Conservation (phyloP, 495 filamentous ascomycete genomes). For the Mytilinidion resinicola region DNA sequence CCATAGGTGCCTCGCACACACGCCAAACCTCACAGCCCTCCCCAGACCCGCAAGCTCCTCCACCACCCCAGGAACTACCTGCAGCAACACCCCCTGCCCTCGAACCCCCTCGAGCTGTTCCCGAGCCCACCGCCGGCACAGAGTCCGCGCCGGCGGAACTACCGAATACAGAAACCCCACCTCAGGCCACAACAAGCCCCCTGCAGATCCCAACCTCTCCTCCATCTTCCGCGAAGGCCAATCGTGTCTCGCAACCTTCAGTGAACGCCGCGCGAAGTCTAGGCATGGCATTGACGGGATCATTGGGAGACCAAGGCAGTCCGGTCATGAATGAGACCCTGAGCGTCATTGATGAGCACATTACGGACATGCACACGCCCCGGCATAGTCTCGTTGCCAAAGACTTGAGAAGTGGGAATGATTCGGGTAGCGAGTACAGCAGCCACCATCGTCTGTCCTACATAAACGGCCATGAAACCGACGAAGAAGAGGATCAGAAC, state of each 20-base stretch:
- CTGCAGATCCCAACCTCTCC: constrained; percentile 16
- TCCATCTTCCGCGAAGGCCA: constrained; percentile 1
- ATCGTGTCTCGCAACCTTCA: constrained; percentile 9
- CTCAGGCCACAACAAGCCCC: constrained; percentile 8
- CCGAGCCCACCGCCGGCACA: neutral
- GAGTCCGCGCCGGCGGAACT: neutral
- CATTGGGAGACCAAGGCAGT: constrained; percentile 37
- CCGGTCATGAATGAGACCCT: constrained; percentile 95
- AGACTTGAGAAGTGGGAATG: constrained; percentile 53
- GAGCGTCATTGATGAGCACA: constrained; percentile 97
- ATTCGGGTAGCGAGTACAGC: constrained; percentile 87
- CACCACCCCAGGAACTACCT: neutral
- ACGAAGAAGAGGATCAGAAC: constrained; percentile 42
- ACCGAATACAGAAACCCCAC: neutral
- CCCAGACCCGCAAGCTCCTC: neutral
- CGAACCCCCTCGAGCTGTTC: neutral
- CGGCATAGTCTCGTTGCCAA: constrained; percentile 49
- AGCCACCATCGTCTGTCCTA: constrained; percentile 76
- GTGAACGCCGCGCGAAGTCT: constrained; percentile 42
- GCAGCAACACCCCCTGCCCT: constrained; percentile 1
- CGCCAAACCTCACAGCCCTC: constrained; percentile 17
- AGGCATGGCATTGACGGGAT: constrained; percentile 41
- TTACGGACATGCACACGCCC: constrained; percentile 83
- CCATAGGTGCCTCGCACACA: constrained; percentile 22
- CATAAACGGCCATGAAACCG: constrained; percentile 66